Evolutionary conservation across 257 asterid species (phyloP), one percentile per base, ranked within the genome.

Genomic region (Fraxinus anomala): DNA sequence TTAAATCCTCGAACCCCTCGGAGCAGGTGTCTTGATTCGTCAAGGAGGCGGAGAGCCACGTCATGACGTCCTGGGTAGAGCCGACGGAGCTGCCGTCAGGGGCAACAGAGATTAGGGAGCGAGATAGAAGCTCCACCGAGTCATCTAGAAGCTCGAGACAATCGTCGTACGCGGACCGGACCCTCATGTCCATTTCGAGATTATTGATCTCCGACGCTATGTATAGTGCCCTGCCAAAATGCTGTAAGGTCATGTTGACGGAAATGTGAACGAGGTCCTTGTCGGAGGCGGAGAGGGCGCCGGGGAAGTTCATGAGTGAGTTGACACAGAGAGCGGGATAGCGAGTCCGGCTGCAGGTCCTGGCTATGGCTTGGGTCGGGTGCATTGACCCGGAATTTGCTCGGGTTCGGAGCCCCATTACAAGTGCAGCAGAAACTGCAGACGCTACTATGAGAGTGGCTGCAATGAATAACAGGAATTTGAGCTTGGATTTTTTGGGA

Each of bases 1-100:
- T 79, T 4, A 80, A 85, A 33, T 86, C 79, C 1, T 69, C 74
- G 24, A 88, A 84, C 1, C 92, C 90, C 0, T 88, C 92, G 3
- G 80, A 67, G 56, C 92, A 88, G 10, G 92, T 88, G 82, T 88
- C 92, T 31, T 88, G 92, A 36, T 84, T 84, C 10, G 92, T 86
- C 8, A 88, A 37, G 33, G 92, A 75, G 2, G 92, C 86, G 70
- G 90, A 86, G 33, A 88, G 81, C 92, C 92, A 88, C 73, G 92
- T 88, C 80, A 74, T 65, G 10, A 88, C 83, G 76, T 88, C 87
- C 19, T 82, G 85, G 4, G 82, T 39, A 59, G 84, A 69, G 7
- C 49, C 79, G 66, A 70, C 10, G 40, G 80, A 65, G 36, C 39
- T 82, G 0, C 54, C 87, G 9, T 59, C 80, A 17, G 84, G 76